Evolutionary conservation across 2,329 filamentous ascomycete species (phyloP).

Genomic region (Ceratocystis lukuohia): DNA sequence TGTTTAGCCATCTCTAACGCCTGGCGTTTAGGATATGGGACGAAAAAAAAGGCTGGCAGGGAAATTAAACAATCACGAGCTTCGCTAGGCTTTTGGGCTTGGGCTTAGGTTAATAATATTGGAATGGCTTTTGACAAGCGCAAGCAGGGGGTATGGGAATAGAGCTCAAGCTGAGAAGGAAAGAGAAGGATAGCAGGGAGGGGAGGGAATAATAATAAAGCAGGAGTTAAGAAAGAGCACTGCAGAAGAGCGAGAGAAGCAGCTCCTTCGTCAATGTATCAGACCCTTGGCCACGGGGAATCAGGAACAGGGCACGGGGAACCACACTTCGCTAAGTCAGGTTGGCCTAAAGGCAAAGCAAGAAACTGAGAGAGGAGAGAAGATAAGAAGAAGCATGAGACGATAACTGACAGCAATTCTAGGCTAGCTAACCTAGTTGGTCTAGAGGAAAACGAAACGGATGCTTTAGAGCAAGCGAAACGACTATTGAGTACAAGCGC

Average conservation of each 20-base stretch:
- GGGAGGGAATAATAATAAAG: background rate
- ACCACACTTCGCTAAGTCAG: background rate
- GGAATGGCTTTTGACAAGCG: background rate
- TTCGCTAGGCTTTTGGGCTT: background rate
- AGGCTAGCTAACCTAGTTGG: background rate
- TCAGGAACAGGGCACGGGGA: background rate
- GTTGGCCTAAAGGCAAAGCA: background rate
- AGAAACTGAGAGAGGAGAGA: background rate
- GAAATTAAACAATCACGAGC: background rate
- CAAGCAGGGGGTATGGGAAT: too few species aligned
- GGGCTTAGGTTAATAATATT: background rate
- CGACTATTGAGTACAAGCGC: background rate
- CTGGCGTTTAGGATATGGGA: constrained; percentile 17
- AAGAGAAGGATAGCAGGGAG: background rate
- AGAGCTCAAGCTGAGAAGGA: background rate
- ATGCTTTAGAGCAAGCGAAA: background rate
- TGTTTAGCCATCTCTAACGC: constrained; percentile 2
- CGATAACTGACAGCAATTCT: background rate
- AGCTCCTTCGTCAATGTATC: background rate
- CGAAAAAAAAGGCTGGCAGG: background rate
- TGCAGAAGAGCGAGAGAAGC: background rate
- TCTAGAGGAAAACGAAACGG: background rate
- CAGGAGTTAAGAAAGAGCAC: background rate
- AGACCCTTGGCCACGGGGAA: background rate
- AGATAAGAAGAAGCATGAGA: background rate